Conservation (phyloP, 2,329 filamentous ascomycete genomes). For the Fusarium solani-melongenae region DNA sequence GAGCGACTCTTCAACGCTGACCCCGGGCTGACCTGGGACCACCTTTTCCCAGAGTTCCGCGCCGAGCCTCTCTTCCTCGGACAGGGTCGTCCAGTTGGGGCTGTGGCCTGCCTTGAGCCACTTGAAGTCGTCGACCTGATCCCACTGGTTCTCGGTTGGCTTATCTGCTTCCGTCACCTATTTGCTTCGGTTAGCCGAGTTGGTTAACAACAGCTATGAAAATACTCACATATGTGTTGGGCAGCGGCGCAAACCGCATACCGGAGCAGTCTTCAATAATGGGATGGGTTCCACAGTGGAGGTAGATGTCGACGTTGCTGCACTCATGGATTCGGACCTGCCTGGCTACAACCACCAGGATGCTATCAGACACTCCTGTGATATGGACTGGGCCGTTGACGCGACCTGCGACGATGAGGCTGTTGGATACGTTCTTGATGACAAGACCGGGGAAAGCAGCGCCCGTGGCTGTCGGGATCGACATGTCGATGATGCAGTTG, state of each 20-base stretch:
- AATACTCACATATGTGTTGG: constrained; percentile 73
- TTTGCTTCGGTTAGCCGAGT: constrained; percentile 9
- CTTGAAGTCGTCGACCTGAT: constrained; percentile 96
- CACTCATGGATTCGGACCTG: constrained; percentile 96
- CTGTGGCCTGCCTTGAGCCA: constrained; percentile 90
- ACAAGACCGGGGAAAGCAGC: constrained; percentile 75
- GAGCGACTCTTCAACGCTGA: constrained; percentile 74
- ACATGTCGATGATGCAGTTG: constrained; percentile 84
- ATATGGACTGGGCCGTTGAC: constrained; percentile 86
- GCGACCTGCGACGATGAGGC: constrained; percentile 80
- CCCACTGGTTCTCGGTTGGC: constrained; percentile 75
- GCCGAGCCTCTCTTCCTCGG: constrained; percentile 66
- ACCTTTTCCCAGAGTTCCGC: constrained; percentile 76
- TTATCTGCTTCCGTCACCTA: constrained; percentile 46
- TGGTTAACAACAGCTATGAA: not conserved
- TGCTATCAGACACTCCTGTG: constrained; percentile 76
- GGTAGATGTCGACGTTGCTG: constrained; percentile 82
- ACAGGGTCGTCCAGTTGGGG: constrained; percentile 85
- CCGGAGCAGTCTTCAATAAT: constrained; percentile 91
- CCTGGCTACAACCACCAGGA: constrained; percentile 82
- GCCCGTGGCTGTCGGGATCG: constrained; percentile 66
- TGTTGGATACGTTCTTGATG: constrained; percentile 75
- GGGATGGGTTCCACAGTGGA: constrained; percentile 83
- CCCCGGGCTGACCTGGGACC: constrained; percentile 71
- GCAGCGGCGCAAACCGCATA: constrained; percentile 83